phyloP scores from a whole-genome alignment of 1,139 yeast species.

The Blastobotrys capitulatus region DNA sequence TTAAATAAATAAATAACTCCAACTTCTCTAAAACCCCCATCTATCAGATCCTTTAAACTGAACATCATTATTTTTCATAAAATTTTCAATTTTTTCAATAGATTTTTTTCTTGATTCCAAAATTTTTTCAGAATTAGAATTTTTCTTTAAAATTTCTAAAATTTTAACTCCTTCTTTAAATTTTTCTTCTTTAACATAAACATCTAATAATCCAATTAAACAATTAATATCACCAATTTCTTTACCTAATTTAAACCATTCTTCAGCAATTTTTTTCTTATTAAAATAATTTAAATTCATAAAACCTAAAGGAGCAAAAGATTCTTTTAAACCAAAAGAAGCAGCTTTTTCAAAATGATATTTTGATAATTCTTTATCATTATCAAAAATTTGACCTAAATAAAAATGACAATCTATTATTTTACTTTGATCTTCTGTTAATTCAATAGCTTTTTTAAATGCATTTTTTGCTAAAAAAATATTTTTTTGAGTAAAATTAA shows the following conservation, averaged over 20 bases:
- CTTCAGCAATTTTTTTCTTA: slow-evolving; percentile 51
- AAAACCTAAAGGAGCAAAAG: slow-evolving; percentile 73
- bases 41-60: neutral
- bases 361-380: slow-evolving; percentile 39
- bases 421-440: slow-evolving; percentile 27
- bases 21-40: slow-evolving; percentile 10
- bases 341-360: slow-evolving; percentile 76
- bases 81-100: neutral
- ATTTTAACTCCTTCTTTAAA: neutral
- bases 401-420: slow-evolving; percentile 71
- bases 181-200: slow-evolving; percentile 16
- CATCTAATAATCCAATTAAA: slow-evolving; percentile 69
- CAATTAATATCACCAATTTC: slow-evolving; percentile 58
- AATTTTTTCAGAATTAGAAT: neutral
- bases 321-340: slow-evolving; percentile 65
- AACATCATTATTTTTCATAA: neutral
- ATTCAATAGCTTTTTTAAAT: slow-evolving; percentile 52
- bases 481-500: slow-evolving; percentile 52
- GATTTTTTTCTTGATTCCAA: slow-evolving; percentile 1
- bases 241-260: slow-evolving; percentile 82
- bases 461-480: slow-evolving; percentile 48
- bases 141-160: slow-evolving; percentile 7
- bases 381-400: slow-evolving; percentile 58
- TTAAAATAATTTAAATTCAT: slow-evolving; percentile 49
- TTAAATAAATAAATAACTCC: too few species aligned